Conservation (phyloP, 495 filamentous ascomycete genomes). For the Penicillium bialowiezense region DNA sequence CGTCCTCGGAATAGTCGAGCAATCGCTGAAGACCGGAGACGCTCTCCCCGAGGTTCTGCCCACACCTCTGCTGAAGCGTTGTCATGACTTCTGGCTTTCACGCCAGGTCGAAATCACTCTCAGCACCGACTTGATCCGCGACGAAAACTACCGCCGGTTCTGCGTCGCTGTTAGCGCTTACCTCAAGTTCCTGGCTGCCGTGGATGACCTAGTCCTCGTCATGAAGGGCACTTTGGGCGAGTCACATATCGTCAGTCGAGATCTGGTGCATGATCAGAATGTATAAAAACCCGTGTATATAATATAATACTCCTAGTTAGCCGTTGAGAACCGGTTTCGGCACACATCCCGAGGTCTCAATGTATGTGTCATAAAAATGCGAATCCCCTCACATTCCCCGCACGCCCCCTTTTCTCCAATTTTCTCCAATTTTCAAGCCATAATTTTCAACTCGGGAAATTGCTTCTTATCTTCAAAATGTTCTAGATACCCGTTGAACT, state of each 20-base stretch:
- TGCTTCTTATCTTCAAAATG: too few species aligned
- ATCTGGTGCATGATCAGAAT: conserved; percentile 13
- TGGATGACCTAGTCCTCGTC: conserved; percentile 43
- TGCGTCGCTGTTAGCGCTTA: conserved; percentile 40
- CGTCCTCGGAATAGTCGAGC: conserved; percentile 37
- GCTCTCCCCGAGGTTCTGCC: conserved; percentile 41
- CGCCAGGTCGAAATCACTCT: conserved; percentile 23
- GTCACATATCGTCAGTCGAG: conserved; percentile 36
- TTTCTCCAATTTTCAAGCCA: neutral
- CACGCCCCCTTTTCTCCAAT: conserved; percentile 14
- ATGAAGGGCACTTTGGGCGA: conserved; percentile 42
- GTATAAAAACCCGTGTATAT: conserved; percentile 10
- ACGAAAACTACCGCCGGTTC: conserved; percentile 39
- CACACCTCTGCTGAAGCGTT: conserved; percentile 35
- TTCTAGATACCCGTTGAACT: neutral
- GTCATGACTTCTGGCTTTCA: conserved; percentile 27
- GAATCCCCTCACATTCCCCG: conserved; percentile 11
- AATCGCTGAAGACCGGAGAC: conserved; percentile 41
- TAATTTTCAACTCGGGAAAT: neutral
- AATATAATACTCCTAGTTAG: too few species aligned
- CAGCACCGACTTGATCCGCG: conserved; percentile 27
- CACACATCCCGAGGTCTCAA: too few species aligned
- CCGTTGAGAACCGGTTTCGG: too few species aligned
- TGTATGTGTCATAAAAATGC: conserved; percentile 6
- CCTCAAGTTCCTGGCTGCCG: conserved; percentile 31